phyloP scores from a whole-genome alignment of 352 stramenopile genomes.

The Pythium myriotylum region DNA sequence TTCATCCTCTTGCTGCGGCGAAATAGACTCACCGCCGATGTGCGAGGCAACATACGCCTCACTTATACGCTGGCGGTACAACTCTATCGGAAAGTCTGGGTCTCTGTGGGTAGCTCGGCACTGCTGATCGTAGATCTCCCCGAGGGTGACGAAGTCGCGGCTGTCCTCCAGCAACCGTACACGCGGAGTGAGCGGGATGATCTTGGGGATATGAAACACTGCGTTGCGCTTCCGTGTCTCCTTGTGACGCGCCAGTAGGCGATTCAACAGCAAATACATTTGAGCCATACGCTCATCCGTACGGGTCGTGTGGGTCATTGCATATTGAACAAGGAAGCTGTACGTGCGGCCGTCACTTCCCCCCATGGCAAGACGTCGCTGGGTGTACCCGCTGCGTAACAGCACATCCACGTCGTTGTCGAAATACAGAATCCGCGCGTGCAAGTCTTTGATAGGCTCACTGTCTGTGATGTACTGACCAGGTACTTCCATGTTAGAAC shows the following conservation, averaged over 20 bases:
- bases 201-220: constrained; percentile 90
- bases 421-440: constrained; percentile 91
- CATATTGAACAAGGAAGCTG: constrained; percentile 93
- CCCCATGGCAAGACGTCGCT: constrained; percentile 89
- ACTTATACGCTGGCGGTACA: constrained; percentile 76
- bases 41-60: constrained; percentile 71
- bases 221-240: constrained; percentile 88
- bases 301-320: constrained; percentile 92
- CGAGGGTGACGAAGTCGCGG: constrained; percentile 81
- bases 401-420: constrained; percentile 86
- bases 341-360: constrained; percentile 89
- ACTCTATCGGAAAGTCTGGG: constrained; percentile 75
- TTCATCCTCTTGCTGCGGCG: constrained; percentile 61
- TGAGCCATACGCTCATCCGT: constrained; percentile 95
- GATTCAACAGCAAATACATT: constrained; percentile 91
- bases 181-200: constrained; percentile 91
- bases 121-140: constrained; percentile 85
- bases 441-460: constrained; percentile 91
- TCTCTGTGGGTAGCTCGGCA: constrained; percentile 73
- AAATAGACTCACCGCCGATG: constrained; percentile 15
- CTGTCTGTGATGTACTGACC: constrained; percentile 92
- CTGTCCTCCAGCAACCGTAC: constrained; percentile 89
- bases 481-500: constrained; percentile 89
- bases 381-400: constrained; percentile 88
- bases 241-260: constrained; percentile 83